Base-by-base conservation (phyloP, 306 rosid genomes). In the Lathyrus oleraceus region DNA sequence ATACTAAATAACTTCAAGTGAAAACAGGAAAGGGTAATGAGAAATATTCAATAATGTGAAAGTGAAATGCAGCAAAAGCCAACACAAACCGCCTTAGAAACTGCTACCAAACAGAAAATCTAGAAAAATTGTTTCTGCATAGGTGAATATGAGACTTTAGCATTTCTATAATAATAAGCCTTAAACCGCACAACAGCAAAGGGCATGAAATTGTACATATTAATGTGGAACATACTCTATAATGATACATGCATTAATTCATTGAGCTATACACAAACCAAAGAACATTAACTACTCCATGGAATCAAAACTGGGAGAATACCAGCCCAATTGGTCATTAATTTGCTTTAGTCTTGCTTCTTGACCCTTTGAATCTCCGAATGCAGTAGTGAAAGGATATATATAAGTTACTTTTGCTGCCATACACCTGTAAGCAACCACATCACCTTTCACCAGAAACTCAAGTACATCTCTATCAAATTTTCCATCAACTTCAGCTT, bases 331-430 rank as follows among this genome's bases (percentile, higher is more conserved):
- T 36, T 78, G 74, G 60, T 86, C 88, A 27, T 81, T 78, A 35
- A 95, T 91, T 78, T 79, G 90, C 78, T 89, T 87, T 70, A 94
- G 80, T 42, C 88, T 80, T 64, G 78, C 92, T 80, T 94, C 88
- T 76, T 94, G 97, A 65, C 99, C 99, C 75, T 90, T 84, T 44
- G 99, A 94, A 79, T 94, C 91, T 56, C 97, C 97, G 0, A 94
- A 82, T 43, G 97, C 91, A 12, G 97, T 88, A 13, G 99, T 91
- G 85, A 94, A 94, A 25, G 99, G 97, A 72, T 94, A 94, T 74
- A 91, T 67, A 8, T 85, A 94, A 6, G 95, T 85, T 65, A 94
- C 97, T 76, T 91, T 94, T 27, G 81, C 78, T 56, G 97, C 96
- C 89, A 91, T 76, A 69, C 84, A 81, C 77, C 97, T 87, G 48